Percentiles rank a stretch among this genome's conserved stretches.
Evolutionary conservation across 1,284 basidiomycete genomes (phyloP).

Genomic region (Anthracocystis walkeri): DNA sequence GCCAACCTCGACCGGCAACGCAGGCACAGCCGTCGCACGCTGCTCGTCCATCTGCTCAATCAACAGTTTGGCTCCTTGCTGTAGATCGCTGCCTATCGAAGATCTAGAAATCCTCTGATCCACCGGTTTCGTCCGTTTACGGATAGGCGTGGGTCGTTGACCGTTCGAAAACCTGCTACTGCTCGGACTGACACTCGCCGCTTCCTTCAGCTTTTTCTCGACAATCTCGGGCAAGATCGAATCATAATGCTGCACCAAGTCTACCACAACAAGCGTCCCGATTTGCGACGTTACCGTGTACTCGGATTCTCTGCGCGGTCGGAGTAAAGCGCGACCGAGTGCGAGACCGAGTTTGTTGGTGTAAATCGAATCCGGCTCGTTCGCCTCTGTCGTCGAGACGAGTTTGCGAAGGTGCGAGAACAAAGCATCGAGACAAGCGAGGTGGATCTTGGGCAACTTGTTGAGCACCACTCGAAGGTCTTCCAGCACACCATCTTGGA

Average conservation of each 20-base stretch:
- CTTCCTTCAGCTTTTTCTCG: constrained; percentile 82
- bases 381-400: constrained; percentile 76
- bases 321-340: constrained; percentile 83
- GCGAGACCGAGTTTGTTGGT: constrained; percentile 87
- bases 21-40: background rate
- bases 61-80: constrained; percentile 42
- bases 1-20: background rate
- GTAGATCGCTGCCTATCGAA: constrained; percentile 42
- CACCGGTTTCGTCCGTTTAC: constrained; percentile 87
- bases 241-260: constrained; percentile 82
- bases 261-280: constrained; percentile 80
- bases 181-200: constrained; percentile 15
- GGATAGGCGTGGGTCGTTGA: constrained; percentile 77
- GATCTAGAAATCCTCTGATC: constrained; percentile 75
- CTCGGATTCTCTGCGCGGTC: constrained; percentile 87
- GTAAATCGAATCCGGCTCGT: constrained; percentile 79
- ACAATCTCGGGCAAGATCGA: constrained; percentile 83
- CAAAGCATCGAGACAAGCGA: constrained; percentile 83
- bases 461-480: constrained; percentile 79
- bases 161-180: constrained; percentile 8
- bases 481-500: constrained; percentile 74
- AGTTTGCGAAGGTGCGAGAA: constrained; percentile 80
- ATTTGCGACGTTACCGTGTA: constrained; percentile 80
- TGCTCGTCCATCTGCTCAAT: constrained; percentile 50
- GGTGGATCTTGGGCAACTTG: constrained; percentile 81